phyloP scores from a whole-genome alignment of 768 basidiomycete species.

The Lentinus tigrinus region DNA sequence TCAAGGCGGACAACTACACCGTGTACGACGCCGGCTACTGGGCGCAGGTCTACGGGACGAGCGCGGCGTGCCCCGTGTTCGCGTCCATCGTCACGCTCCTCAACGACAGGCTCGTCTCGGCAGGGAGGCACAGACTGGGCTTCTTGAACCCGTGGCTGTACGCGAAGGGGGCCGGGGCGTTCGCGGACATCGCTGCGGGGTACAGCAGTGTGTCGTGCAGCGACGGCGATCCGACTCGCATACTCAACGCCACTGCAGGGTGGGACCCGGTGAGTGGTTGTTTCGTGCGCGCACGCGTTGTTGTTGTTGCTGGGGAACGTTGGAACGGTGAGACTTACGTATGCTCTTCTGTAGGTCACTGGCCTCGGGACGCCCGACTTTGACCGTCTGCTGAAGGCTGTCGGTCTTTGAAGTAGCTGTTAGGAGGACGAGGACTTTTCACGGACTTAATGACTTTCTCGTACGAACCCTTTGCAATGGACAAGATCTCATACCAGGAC shows the following conservation, averaged over 20 bases:
- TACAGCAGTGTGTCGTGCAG: constrained; percentile 29
- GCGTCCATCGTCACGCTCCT: constrained; percentile 32
- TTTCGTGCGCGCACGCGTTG: no score
- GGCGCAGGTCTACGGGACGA: constrained; percentile 28
- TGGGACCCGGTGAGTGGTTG: constrained; percentile 30
- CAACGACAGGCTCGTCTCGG: constrained; percentile 30
- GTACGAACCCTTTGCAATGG: no score
- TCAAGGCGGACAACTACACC: constrained; percentile 31
- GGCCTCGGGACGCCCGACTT: no score
- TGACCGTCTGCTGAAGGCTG: no score
- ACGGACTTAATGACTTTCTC: no score
- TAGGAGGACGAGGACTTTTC: no score
- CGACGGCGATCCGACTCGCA: constrained; percentile 13
- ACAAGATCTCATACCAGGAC: no score
- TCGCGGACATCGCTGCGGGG: constrained; percentile 33
- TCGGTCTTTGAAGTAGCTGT: no score
- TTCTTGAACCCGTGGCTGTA: constrained; percentile 37
- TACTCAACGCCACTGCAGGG: constrained; percentile 25
- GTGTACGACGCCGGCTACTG: constrained; percentile 19
- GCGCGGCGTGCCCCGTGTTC: constrained; percentile 31
- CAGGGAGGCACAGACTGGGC: constrained; percentile 28
- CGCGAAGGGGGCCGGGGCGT: constrained; percentile 18
- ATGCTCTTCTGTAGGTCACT: no score
- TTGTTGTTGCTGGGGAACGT: no score
- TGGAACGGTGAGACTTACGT: no score